A percentile compares a stretch with the other conserved stretches of the same genome.
Conservation (phyloP, 371 early-diverging fungal genomes). For the Actinomortierella wolfii region DNA sequence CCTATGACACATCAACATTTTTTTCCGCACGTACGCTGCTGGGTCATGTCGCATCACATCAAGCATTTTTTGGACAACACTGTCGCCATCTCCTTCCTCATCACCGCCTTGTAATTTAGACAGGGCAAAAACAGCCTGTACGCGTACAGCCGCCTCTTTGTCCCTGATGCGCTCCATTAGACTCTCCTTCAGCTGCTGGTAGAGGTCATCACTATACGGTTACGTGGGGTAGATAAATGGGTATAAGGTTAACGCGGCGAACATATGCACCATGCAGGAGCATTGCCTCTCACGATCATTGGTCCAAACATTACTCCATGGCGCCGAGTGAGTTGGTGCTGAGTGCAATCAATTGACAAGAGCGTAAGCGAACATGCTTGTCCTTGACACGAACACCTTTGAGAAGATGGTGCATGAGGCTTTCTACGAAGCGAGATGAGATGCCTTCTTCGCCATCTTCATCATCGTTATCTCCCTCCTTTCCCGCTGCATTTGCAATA, state of each 20-base stretch:
- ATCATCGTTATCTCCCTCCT: slow-evolving; percentile 21
- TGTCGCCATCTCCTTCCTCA: slow-evolving; percentile 59
- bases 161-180: slow-evolving; percentile 78
- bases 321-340: slow-evolving; percentile 78
- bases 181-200: slow-evolving; percentile 64
- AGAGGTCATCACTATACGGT: slow-evolving; percentile 71
- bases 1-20: no score
- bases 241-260: no score
- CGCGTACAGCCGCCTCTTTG: slow-evolving; percentile 81
- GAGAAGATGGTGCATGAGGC: slow-evolving; percentile 68
- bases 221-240: no score
- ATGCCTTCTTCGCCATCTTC: slow-evolving; percentile 59
- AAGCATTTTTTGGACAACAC: slow-evolving; percentile 68
- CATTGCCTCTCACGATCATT: no score
- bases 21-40: slow-evolving; percentile 61
- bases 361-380: slow-evolving; percentile 75
- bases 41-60: slow-evolving; percentile 75
- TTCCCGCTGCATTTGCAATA: slow-evolving; percentile 15
- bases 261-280: no score
- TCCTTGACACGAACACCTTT: slow-evolving; percentile 78
- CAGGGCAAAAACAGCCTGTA: slow-evolving; percentile 80
- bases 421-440: slow-evolving; percentile 75
- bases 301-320: slow-evolving; percentile 73
- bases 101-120: slow-evolving; percentile 72
- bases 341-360: slow-evolving; percentile 80